These are phyloP conservation scores for Gracilaria gracilis DNA, from an alignment of 23 red algal genomes.

Conservation along the genomic window DNA sequence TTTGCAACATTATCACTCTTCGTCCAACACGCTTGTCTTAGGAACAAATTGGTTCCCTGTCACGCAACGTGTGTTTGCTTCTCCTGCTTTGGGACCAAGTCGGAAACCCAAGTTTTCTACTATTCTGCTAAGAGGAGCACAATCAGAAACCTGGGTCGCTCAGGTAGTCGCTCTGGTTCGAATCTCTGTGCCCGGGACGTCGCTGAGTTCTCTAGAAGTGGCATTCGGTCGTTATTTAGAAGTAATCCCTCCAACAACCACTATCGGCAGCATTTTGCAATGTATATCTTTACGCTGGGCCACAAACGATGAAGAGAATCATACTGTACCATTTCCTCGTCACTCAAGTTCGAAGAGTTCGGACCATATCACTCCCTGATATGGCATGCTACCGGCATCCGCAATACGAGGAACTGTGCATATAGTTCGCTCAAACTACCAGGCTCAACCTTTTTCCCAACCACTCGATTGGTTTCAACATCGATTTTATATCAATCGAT, in stretches of 20 bases:
- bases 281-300: not conserved
- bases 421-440: not conserved
- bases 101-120: not conserved
- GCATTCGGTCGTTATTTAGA: not conserved
- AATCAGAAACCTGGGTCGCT: not conserved
- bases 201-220: not conserved
- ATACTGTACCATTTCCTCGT: not conserved
- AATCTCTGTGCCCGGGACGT: not conserved
- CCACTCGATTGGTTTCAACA: not conserved
- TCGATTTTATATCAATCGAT: not conserved
- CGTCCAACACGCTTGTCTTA: not conserved
- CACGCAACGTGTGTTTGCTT: not conserved
- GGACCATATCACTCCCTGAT: not conserved
- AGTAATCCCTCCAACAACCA: not conserved
- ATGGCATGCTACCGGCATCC: not conserved
- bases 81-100: not conserved
- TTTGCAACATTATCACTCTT: not conserved
- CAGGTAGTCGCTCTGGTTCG: not conserved
- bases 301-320: not conserved
- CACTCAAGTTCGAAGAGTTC: not conserved
- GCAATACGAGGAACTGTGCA: not conserved
- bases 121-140: not conserved
- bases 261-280: not conserved
- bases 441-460: not conserved
- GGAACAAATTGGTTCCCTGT: not conserved